Evolutionary conservation across 192 early-diverging fungal genomes (phyloP).

Genomic region (Linnemannia zychae): DNA sequence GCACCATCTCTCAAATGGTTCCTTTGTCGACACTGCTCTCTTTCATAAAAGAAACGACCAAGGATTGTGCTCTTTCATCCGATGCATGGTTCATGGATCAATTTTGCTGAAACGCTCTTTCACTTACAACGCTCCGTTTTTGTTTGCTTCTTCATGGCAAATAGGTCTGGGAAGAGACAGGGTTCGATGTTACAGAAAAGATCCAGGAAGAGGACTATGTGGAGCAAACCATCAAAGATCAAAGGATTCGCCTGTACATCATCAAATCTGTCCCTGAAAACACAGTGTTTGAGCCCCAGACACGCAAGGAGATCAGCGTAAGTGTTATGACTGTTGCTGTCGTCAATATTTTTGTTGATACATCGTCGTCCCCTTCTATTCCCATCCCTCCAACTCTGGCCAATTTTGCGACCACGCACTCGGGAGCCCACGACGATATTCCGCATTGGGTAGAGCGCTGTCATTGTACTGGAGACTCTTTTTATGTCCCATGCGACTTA

Average conservation of each 20-base stretch:
- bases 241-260: slow-evolving; percentile 93
- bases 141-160: neutral
- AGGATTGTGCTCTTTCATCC: neutral
- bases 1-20: neutral
- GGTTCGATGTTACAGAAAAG: slow-evolving; percentile 85
- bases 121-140: neutral
- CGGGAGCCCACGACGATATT: neutral
- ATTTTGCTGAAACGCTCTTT: slow-evolving; percentile 2
- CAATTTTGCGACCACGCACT: neutral
- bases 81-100: neutral
- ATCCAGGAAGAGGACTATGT: slow-evolving; percentile 85
- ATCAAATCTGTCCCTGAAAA: slow-evolving; percentile 87
- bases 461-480: neutral
- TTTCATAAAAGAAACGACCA: neutral
- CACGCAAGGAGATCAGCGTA: slow-evolving; percentile 96
- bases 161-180: slow-evolving; percentile 93
- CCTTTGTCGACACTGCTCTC: neutral
- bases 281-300: slow-evolving; percentile 85
- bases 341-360: neutral
- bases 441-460: neutral
- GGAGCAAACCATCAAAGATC: slow-evolving; percentile 91
- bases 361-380: neutral
- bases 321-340: neutral
- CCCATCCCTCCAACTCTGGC: neutral
- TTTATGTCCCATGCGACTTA: neutral